These are phyloP conservation scores for Garcia nutans DNA, from an alignment of 345 rosid genomes.

Conservation along the genomic window DNA sequence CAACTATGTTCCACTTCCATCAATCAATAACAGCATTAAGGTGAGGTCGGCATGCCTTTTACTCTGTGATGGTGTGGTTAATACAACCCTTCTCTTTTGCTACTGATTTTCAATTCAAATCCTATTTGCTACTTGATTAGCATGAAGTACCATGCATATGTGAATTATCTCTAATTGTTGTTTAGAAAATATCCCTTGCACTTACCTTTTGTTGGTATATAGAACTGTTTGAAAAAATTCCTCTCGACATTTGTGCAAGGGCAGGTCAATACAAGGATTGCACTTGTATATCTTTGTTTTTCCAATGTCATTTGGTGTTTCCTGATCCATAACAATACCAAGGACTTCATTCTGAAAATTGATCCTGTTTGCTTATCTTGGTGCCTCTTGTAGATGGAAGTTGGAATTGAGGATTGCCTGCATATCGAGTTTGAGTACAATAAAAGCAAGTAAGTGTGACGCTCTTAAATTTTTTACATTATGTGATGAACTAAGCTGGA, in stretches of 20 bases:
- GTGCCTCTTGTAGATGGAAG: constrained; percentile 83
- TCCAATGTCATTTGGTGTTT: neutral
- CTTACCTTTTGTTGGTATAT: neutral
- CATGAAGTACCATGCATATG: neutral
- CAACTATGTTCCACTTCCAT: constrained; percentile 67
- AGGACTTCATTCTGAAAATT: neutral
- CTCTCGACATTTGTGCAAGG: neutral
- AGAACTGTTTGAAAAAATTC: neutral
- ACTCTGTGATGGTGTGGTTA: neutral
- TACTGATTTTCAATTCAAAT: neutral
- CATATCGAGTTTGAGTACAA: constrained; percentile 98
- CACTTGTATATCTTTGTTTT: neutral
- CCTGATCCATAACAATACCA: neutral
- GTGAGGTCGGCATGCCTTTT: constrained; percentile 30
- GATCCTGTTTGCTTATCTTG: neutral
- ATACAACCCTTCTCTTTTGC: neutral
- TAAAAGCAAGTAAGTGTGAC: constrained; percentile 86
- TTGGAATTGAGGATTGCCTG: constrained; percentile 95
- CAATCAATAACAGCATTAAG: constrained; percentile 94
- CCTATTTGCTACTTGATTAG: neutral
- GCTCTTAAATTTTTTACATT: neutral
- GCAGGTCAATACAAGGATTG: neutral
- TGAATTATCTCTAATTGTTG: neutral
- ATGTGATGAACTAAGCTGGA: neutral
- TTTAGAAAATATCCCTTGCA: neutral